Percentiles rank a stretch among this genome's conserved stretches.
phyloP scores from a whole-genome alignment of 306 rosid species.

The Hylodesmum podocarpum region DNA sequence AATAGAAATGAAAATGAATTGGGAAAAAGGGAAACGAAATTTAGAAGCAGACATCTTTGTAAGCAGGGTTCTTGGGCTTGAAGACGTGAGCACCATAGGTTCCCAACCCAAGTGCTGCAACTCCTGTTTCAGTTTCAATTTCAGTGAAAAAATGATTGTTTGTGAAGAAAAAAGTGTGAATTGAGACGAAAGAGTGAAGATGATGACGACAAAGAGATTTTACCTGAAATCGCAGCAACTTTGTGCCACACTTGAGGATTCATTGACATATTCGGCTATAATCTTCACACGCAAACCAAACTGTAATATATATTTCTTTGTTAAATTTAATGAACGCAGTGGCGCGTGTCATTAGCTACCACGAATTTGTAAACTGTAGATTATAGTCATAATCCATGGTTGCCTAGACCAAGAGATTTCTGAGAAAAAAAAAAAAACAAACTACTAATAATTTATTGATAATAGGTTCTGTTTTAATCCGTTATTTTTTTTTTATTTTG shows the following conservation, averaged over 20 bases:
- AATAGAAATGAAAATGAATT: constrained; percentile 12
- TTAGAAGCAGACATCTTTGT: constrained; percentile 56
- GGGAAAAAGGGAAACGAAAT: background rate
- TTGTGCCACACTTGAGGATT: constrained; percentile 81
- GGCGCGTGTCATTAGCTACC: background rate
- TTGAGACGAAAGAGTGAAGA: background rate
- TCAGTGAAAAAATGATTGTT: background rate
- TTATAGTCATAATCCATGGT: too few species aligned
- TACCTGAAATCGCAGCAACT: constrained; percentile 87
- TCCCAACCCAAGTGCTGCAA: constrained; percentile 87
- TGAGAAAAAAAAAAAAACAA: too few species aligned
- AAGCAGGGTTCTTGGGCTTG: constrained; percentile 79
- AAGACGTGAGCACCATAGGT: constrained; percentile 85
- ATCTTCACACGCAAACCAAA: background rate
- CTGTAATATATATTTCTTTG: background rate
- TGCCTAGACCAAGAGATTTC: too few species aligned
- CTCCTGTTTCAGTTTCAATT: constrained; percentile 52
- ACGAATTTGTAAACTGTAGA: too few species aligned
- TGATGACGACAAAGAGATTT: background rate
- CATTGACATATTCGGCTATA: constrained; percentile 32
- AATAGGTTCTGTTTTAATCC: too few species aligned
- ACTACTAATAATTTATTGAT: too few species aligned
- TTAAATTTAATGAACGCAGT: background rate
- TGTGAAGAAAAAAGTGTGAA: background rate
- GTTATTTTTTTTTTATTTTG: too few species aligned